Evolutionary conservation across 208 protist species (phyloP), one percentile per base, ranked within the genome.

Genomic region (Porcisia deanei): DNA sequence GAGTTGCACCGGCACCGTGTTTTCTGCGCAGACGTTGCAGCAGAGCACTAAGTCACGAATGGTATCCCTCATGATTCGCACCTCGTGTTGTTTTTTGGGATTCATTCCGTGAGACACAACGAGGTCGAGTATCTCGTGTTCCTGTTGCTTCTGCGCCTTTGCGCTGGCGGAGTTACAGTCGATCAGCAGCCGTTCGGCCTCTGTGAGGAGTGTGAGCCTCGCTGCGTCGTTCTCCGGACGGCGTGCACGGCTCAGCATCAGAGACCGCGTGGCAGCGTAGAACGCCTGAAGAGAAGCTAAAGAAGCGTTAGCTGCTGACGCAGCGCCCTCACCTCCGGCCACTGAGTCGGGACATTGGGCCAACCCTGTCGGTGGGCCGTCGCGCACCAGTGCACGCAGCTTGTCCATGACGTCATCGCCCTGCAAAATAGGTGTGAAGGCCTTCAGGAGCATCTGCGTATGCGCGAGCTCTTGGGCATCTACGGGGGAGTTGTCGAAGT

Each of bases 81-180:
- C 94, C 76, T 97, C 94, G 71, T 97, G 94, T 75, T 93, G 85
- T 80, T 97, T 97, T 71, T 97, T 97, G 1, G 66, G 73, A 61
- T 78, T 89, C 92, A 97, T 97, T 45, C 92, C 91, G 55, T 90
- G 77, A 0, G 82, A 81, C 3, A 95, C 77, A 4, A 97, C 86
- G 1, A 86, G 52, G 37, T 88, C 55, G n/a, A 96, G 73, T 2
- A 97, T 84, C 12, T 79, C 75, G 37, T 73, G 45, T 39, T 80
- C 71, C 6, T 76, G 79, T 63, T 47, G 73, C 52, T 25, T 76
- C 16, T 22, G 58, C 5, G 59, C 41, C 25, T 43, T 22, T 37
- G 45, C 59, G 1, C n/a, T 34, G 20, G 41, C 25, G 20, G 63
- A 64, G 22, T n/a, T 16, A 53, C 63, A n/a, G 25, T 77, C 59